Percentiles rank a stretch among this genome's conserved stretches.
Conservation (phyloP, 176 grass and related monocot genomes). For the Hsuehochloa calcarea region DNA sequence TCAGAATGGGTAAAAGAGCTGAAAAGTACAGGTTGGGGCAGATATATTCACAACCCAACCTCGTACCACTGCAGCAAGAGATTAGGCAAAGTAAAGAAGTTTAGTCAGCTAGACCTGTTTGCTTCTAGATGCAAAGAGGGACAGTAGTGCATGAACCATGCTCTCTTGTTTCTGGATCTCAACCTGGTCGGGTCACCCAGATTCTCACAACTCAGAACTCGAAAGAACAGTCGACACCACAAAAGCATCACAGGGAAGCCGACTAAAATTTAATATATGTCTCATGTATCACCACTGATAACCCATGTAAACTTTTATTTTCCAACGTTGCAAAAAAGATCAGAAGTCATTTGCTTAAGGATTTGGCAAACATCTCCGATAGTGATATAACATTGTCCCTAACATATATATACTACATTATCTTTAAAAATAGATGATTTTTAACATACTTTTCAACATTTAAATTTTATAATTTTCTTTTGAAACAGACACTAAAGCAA, state of each 20-base stretch:
- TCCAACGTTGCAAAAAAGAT: background rate
- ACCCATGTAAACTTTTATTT: background rate
- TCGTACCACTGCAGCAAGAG: background rate
- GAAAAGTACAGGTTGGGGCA: background rate
- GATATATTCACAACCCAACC: background rate
- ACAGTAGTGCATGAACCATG: background rate
- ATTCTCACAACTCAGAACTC: background rate
- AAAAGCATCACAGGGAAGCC: background rate
- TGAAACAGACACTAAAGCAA: no score
- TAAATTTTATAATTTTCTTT: no score
- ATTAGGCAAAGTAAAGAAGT: constrained; percentile 12
- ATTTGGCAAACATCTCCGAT: no score
- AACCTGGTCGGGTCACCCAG: background rate
- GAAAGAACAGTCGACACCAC: background rate
- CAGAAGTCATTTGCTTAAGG: background rate
- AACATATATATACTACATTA: no score
- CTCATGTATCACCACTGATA: background rate
- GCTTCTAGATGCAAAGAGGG: background rate
- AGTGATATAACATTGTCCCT: no score
- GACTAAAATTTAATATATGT: background rate
- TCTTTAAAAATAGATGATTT: no score
- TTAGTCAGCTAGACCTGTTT: background rate
- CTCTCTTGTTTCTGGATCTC: background rate
- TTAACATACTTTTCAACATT: no score
- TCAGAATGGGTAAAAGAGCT: constrained; percentile 20